phyloP scores from a whole-genome alignment of 441 rosid genomes.

The Adansonia rubrostipa region DNA sequence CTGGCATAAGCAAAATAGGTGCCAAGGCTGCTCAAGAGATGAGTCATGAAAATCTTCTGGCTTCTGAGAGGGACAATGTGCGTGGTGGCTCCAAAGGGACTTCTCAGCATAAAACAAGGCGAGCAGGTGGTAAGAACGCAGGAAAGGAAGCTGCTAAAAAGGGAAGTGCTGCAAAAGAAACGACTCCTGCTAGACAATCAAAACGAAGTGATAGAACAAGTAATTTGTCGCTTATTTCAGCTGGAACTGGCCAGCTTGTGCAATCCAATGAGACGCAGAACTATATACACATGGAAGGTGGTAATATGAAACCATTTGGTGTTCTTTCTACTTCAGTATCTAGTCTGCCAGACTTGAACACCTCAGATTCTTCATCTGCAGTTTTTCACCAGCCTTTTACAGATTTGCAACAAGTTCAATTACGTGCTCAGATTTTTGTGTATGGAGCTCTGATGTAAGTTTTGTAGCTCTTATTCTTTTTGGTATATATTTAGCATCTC shows the following conservation, averaged over 20 bases:
- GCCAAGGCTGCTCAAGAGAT: slow-evolving; percentile 45
- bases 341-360: slow-evolving; percentile 75
- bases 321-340: slow-evolving; percentile 54
- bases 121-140: slow-evolving; percentile 59
- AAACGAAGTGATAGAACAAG: slow-evolving; percentile 58
- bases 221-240: slow-evolving; percentile 45
- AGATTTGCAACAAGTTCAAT: slow-evolving; percentile 96
- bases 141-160: slow-evolving; percentile 68
- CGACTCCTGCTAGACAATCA: slow-evolving; percentile 43
- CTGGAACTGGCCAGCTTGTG: slow-evolving; percentile 41
- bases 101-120: slow-evolving; percentile 78
- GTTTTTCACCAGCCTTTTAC: slow-evolving; percentile 91
- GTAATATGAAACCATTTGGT: slow-evolving; percentile 55
- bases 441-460: slow-evolving; percentile 97
- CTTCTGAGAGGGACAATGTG: slow-evolving; percentile 39
- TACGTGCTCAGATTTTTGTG: slow-evolving; percentile 98
- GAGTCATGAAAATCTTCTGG: slow-evolving; percentile 49
- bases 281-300: slow-evolving; percentile 49
- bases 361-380: slow-evolving; percentile 56
- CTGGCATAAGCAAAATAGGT: slow-evolving; percentile 50
- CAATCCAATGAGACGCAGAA: slow-evolving; percentile 66
- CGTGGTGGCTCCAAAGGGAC: slow-evolving; percentile 54
- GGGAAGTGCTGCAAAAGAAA: slow-evolving; percentile 53
- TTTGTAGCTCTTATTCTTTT: neutral
- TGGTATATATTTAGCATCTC: neutral